These are phyloP conservation scores for Phytopythium ostracodes DNA, from an alignment of 352 stramenopile genomes.

Conservation along the genomic window DNA sequence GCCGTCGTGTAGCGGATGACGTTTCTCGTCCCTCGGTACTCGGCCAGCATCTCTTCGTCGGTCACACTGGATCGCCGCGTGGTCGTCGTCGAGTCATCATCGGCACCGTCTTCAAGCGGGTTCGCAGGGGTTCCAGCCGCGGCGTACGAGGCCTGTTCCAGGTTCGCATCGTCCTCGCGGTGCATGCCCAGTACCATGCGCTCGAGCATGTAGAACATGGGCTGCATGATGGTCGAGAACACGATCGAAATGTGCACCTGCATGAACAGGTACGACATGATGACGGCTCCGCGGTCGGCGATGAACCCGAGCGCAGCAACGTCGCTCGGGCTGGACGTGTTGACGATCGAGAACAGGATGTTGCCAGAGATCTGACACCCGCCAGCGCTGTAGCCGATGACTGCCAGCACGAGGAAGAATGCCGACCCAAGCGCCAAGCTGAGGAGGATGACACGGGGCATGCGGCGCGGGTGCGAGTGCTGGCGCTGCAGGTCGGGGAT, in stretches of 20 bases:
- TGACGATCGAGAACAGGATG: constrained; percentile 30
- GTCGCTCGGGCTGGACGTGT: constrained; percentile 18
- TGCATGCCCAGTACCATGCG: constrained; percentile 44
- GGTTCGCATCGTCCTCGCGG: constrained; percentile 6
- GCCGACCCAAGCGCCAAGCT: constrained; percentile 34
- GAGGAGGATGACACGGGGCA: constrained; percentile 40
- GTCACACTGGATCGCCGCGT: neutral
- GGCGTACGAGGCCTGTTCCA: constrained; percentile 1
- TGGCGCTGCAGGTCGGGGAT: constrained; percentile 31
- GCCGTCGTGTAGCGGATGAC: constrained; percentile 5
- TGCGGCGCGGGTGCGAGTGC: constrained; percentile 39
- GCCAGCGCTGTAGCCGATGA: constrained; percentile 31
- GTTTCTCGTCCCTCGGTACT: constrained; percentile 8
- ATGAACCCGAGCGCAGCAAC: constrained; percentile 20
- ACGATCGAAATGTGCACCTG: constrained; percentile 41
- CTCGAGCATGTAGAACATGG: constrained; percentile 40
- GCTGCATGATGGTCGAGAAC: constrained; percentile 39
- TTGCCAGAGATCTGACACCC: constrained; percentile 39
- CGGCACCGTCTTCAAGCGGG: neutral
- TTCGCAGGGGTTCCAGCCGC: neutral
- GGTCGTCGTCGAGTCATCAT: constrained; percentile 3
- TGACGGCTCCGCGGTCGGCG: constrained; percentile 19
- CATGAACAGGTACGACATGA: constrained; percentile 35
- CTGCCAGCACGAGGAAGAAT: constrained; percentile 36
- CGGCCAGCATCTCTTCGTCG: constrained; percentile 9